Evolutionary conservation across 345 rosid genomes (phyloP).

Genomic region (Toxicodendron radicans): DNA sequence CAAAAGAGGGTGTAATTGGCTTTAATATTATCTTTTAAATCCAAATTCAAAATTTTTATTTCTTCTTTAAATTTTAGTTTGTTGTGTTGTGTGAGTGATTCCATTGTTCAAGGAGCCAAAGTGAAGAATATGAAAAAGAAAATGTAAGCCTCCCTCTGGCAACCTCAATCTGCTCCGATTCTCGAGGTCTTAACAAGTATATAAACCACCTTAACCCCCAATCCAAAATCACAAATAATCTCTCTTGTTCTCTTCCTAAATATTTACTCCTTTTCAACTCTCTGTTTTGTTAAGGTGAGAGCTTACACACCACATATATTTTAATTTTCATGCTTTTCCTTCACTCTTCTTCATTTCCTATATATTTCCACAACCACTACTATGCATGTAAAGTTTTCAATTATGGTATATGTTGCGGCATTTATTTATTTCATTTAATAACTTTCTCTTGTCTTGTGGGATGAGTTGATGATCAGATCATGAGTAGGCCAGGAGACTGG

Average conservation of each 20-base stretch:
- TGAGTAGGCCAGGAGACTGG: constrained; percentile 97
- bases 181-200: constrained; percentile 35
- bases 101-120: constrained; percentile 38
- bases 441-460: not conserved
- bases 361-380: not conserved
- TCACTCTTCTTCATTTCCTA: not conserved
- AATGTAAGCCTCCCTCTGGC: constrained; percentile 24
- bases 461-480: constrained; percentile 20
- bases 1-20: constrained; percentile 22
- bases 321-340: not conserved
- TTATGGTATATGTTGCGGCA: no score
- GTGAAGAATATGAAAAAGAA: constrained; percentile 40
- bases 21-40: constrained; percentile 27
- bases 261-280: not conserved
- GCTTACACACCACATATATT: not conserved
- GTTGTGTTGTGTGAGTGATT: constrained; percentile 19
- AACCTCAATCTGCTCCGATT: constrained; percentile 32
- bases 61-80: constrained; percentile 27
- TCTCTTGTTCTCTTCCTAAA: not conserved
- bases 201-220: constrained; percentile 28
- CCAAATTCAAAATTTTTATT: constrained; percentile 23
- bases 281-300: constrained; percentile 11
- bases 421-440: not conserved
- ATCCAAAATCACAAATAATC: constrained; percentile 27
- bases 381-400: no score